These are phyloP conservation scores for Colletotrichum salicis DNA, from an alignment of 2,329 filamentous ascomycete species.

Conservation along the genomic window DNA sequence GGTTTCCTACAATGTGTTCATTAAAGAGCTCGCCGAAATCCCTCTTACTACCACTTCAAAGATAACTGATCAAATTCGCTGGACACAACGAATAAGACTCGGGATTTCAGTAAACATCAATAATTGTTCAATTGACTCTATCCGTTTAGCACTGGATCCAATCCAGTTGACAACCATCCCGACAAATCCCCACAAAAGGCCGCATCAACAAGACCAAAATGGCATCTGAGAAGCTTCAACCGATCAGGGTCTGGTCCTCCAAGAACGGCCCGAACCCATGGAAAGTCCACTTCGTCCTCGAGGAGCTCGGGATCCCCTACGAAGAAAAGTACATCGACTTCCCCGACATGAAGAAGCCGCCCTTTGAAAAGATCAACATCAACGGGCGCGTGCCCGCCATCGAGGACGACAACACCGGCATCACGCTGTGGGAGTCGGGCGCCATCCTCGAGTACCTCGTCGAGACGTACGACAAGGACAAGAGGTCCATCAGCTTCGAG, in stretches of 20 bases:
- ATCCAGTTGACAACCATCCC: background rate
- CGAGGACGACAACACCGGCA: slow-evolving; percentile 45
- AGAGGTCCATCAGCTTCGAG: slow-evolving; percentile 30
- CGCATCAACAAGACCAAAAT: background rate
- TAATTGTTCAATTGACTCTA: too few species aligned
- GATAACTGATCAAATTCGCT: background rate
- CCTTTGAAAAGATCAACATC: slow-evolving; percentile 44
- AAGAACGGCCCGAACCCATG: slow-evolving; percentile 42
- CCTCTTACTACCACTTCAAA: background rate
- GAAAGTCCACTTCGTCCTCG: slow-evolving; percentile 47
- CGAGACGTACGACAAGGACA: slow-evolving; percentile 43
- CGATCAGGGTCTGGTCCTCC: background rate
- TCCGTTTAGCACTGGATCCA: background rate
- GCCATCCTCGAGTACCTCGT: slow-evolving; percentile 45
- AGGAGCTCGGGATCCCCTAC: slow-evolving; percentile 50
- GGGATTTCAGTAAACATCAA: too few species aligned
- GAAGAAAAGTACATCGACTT: slow-evolving; percentile 38
- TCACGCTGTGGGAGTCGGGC: slow-evolving; percentile 43
- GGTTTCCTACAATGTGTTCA: background rate
- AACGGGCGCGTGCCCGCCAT: slow-evolving; percentile 48
- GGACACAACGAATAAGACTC: too few species aligned
- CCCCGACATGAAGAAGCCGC: slow-evolving; percentile 39
- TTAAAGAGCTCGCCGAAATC: background rate
- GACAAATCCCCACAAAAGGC: background rate
- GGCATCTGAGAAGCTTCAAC: background rate